Evolutionary conservation across 768 basidiomycete species (phyloP).

Genomic region (Boletus rubropictus): DNA sequence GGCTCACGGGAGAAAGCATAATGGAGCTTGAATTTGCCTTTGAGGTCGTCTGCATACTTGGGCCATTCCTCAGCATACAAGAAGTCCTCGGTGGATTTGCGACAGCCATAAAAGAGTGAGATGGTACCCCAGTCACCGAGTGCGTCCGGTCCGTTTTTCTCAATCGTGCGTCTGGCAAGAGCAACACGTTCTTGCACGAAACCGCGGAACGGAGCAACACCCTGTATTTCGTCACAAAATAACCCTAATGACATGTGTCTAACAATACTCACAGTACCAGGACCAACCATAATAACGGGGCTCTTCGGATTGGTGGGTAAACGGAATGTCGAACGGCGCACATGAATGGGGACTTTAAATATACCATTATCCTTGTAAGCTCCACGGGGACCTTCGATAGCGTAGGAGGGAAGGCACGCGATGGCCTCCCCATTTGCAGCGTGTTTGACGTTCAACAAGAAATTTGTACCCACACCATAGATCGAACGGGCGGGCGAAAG

Average conservation of each 20-base stretch:
- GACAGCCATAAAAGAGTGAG: constrained; percentile 94
- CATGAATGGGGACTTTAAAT: constrained; percentile 89
- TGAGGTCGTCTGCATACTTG: constrained; percentile 75
- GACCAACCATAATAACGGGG: constrained; percentile 98
- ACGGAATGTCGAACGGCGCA: constrained; percentile 93
- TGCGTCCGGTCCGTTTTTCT: constrained; percentile 92
- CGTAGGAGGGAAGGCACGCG: constrained; percentile 63
- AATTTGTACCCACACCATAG: constrained; percentile 91
- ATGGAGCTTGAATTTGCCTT: constrained; percentile 87
- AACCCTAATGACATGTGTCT: neutral
- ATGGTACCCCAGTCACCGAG: constrained; percentile 95
- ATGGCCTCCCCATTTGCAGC: constrained; percentile 56
- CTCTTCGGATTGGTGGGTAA: constrained; percentile 97
- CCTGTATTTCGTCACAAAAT: constrained; percentile 42
- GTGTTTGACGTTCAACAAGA: constrained; percentile 86
- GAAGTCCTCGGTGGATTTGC: constrained; percentile 83
- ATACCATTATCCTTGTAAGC: constrained; percentile 65
- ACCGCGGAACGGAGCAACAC: constrained; percentile 98
- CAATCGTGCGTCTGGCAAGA: constrained; percentile 87
- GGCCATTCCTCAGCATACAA: constrained; percentile 96
- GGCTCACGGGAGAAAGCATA: constrained; percentile 86
- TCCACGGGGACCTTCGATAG: constrained; percentile 86
- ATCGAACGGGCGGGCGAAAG: constrained; percentile 60
- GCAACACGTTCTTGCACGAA: constrained; percentile 98
- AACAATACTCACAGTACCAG: constrained; percentile 76